These are phyloP conservation scores for Bipolaris oryzae DNA, from an alignment of 2,329 filamentous ascomycete genomes.

Conservation along the genomic window DNA sequence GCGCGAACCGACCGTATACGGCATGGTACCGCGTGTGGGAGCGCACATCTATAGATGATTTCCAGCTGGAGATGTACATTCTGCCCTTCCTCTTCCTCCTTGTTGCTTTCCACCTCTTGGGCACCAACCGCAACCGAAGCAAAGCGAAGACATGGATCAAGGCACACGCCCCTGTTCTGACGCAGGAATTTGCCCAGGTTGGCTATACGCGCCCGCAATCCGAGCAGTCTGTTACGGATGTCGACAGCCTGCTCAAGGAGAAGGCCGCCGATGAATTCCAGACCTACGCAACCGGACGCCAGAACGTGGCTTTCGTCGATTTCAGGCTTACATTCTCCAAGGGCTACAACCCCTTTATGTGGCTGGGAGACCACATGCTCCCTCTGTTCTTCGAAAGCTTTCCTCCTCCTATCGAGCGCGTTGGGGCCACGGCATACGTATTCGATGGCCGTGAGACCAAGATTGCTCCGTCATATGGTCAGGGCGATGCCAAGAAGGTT, in stretches of 20 bases:
- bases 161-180: constrained; percentile 73
- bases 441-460: constrained; percentile 91
- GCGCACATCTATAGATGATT: constrained; percentile 81
- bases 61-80: constrained; percentile 84
- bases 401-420: constrained; percentile 69
- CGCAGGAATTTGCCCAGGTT: constrained; percentile 83
- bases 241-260: constrained; percentile 75
- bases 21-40: constrained; percentile 98
- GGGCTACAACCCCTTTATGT: constrained; percentile 79
- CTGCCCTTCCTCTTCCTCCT: constrained; percentile 75
- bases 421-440: constrained; percentile 80
- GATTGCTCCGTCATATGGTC: constrained; percentile 70
- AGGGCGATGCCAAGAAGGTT: constrained; percentile 66
- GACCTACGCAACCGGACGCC: constrained; percentile 86
- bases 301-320: constrained; percentile 91
- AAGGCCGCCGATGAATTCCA: constrained; percentile 85
- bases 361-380: constrained; percentile 69
- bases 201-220: constrained; percentile 65
- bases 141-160: constrained; percentile 82
- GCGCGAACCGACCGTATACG: constrained; percentile 69
- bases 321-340: constrained; percentile 81
- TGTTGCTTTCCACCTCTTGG: constrained; percentile 79
- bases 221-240: constrained; percentile 48
- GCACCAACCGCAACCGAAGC: constrained; percentile 76
- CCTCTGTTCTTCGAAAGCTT: constrained; percentile 83